Evolutionary conservation across 768 basidiomycete genomes (phyloP), one percentile per base, ranked within the genome.

Genomic region (Phylloporus sp.): DNA sequence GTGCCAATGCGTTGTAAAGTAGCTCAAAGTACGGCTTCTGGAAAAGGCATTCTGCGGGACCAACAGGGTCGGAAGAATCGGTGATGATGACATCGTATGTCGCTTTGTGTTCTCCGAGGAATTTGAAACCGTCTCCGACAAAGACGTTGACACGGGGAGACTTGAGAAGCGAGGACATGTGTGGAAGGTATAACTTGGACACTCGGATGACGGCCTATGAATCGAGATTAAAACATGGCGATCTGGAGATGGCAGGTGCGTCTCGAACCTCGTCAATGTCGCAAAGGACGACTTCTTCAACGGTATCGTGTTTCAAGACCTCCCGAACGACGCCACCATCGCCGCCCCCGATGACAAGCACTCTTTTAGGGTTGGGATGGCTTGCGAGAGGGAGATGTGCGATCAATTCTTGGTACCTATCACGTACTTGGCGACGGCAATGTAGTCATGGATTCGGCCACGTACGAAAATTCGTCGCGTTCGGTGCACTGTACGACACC

Each of bases 311-410:
- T 78, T 95, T 97, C 66, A 99, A 81, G 22, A 94, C 92, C 71
- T 99, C 95, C 43, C 95, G 86, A 39, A 99, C 91, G 55, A 98
- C 95, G 59, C 95, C 97, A 38, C 97, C 97, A 69, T 99, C 97
- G 26, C 97, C 97, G 45, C 95, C 97, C 44, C 97, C 97, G 54
- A 99, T 95, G 52, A 99, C 97, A 29, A 99, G 84, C 16, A 98
- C 95, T 62, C 87, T 85, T 72, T 90, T 88, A 1, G 95, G 97
- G 76, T 97, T 89, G 22, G 97, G 95, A 72, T 99, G 97, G 54
- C 86, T 92, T 12, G 91, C 86, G 56, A 98, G 79, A n/a, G 97
- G 97, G 47, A 99, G 74, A 73, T 98, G 95, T 6, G 95, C 80
- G 64, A 99, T 98, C 95, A 98, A 97, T 75, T 99, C 95, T 65